Conservation (phyloP, 2,329 filamentous ascomycete genomes). For the Exserohilum rostratum region DNA sequence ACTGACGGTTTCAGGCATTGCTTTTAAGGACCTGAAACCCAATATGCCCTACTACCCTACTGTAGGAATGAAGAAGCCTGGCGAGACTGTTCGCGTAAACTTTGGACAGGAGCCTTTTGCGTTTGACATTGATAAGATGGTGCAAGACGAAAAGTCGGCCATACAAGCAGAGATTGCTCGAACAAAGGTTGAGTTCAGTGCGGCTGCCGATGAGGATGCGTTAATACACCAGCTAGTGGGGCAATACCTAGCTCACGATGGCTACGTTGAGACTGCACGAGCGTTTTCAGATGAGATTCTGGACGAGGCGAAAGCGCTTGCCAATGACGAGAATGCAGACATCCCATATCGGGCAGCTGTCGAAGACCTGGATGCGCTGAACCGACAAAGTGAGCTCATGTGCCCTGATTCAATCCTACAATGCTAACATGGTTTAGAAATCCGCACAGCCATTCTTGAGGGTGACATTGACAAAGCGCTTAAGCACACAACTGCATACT, state of each 20-base stretch:
- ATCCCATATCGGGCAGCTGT: conserved; percentile 68
- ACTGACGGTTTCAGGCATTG: conserved; percentile 61
- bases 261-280: conserved; percentile 89
- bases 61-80: conserved; percentile 69
- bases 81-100: conserved; percentile 64
- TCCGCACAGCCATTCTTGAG: conserved; percentile 83
- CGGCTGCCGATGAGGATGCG: conserved; percentile 69
- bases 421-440: conserved; percentile 63
- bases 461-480: conserved; percentile 91
- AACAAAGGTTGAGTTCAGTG: conserved; percentile 22
- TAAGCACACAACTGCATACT: conserved; percentile 78
- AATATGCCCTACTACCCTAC: conserved; percentile 68
- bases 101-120: conserved; percentile 77
- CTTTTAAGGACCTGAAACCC: conserved; percentile 69
- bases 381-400: conserved; percentile 73
- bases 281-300: conserved; percentile 85
- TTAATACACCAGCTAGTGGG: conserved; percentile 83
- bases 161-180: conserved; percentile 43
- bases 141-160: conserved; percentile 53
- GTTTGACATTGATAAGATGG: conserved; percentile 88
- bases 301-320: conserved; percentile 73
- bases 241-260: conserved; percentile 92
- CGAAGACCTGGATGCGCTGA: conserved; percentile 85
- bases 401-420: not conserved
- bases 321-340: conserved; percentile 57